Evolutionary conservation across 768 basidiomycete species (phyloP), one percentile per base, ranked within the genome.

Genomic region (Chiua virens): DNA sequence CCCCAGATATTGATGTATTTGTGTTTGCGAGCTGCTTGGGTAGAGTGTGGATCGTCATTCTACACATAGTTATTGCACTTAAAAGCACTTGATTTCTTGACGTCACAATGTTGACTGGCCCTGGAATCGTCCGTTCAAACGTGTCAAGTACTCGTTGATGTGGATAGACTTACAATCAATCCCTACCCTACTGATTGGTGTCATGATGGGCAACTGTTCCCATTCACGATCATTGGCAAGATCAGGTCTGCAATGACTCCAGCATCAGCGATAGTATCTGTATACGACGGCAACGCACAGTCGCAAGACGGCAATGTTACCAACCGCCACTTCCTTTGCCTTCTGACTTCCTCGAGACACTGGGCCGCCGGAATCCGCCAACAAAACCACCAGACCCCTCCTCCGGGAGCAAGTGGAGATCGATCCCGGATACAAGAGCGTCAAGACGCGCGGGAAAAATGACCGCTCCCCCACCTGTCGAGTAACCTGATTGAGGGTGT

Each of bases 11-110:
- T 34, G 54, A 38, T 30, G 30, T 13, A 7, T 46, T 59, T 23
- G 37, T 21, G 8, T 46, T 60, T 23, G 37, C 18, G 38, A 55
- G 64, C 36, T 58, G 64, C 52, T 63, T 70, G 10, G 83, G 84
- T 23, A 81, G 64, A 36, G 63, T 40, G 50, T 83, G 75, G 3
- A 82, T 65, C 21, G 74, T 63, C 21, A 70, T 73, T 56, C 71
- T 72, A 25, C 72, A 55, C 32, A 79, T 72, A 2, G 85, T 76
- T 5, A 79, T 55, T 8, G 79, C 75, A 57, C 81, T 85, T 9
- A 88, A 53, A 36, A 88, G 71, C 11, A 72, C 66, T 44, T 74
- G 69, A 57, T 86, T 89, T 28, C 79, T 87, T 5, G 89, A 91
- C 4, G 76, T 47, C 1, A 69, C 67, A 15, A 79, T 76, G 52